Evolutionary conservation across 345 rosid species (phyloP).

Genomic region (Pistacia integerrima): DNA sequence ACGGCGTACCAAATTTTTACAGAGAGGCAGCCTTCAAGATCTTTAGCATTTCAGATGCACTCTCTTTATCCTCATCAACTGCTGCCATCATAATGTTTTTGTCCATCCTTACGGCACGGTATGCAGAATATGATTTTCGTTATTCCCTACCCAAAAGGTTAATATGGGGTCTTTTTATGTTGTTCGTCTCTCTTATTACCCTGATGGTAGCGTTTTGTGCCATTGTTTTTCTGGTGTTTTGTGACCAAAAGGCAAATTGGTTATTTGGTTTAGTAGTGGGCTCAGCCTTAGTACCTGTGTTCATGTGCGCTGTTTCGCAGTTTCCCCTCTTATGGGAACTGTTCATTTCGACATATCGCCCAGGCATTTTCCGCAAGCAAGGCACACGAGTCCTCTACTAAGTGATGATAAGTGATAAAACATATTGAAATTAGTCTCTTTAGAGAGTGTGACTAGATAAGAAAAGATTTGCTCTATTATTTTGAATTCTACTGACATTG

Average conservation of each 20-base stretch:
- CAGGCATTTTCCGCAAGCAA: too few relatives aligned
- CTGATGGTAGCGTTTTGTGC: slow-evolving; percentile 40
- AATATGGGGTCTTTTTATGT: slow-evolving; percentile 31
- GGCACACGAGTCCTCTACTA: too few relatives aligned
- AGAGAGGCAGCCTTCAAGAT: neutral
- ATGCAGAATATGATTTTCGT: slow-evolving; percentile 7
- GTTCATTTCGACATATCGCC: too few relatives aligned
- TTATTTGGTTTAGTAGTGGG: neutral
- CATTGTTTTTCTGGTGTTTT: slow-evolving; percentile 19
- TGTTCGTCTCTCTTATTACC: slow-evolving; percentile 34
- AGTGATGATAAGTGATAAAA: too few relatives aligned
- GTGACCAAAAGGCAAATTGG: neutral
- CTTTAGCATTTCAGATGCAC: slow-evolving; percentile 32
- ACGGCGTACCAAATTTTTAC: neutral
- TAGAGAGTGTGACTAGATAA: too few relatives aligned
- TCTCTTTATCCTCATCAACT: slow-evolving; percentile 24
- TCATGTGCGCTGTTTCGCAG: too few relatives aligned
- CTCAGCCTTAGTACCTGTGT: too few relatives aligned
- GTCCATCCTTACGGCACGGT: neutral
- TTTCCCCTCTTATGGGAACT: too few relatives aligned
- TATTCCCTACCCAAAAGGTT: slow-evolving; percentile 28
- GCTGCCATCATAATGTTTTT: slow-evolving; percentile 6
- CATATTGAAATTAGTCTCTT: too few relatives aligned
- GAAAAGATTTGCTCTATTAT: too few relatives aligned
- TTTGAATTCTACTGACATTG: too few relatives aligned